Conservation (phyloP, 257 asterid species). For the Echites panduratus region DNA sequence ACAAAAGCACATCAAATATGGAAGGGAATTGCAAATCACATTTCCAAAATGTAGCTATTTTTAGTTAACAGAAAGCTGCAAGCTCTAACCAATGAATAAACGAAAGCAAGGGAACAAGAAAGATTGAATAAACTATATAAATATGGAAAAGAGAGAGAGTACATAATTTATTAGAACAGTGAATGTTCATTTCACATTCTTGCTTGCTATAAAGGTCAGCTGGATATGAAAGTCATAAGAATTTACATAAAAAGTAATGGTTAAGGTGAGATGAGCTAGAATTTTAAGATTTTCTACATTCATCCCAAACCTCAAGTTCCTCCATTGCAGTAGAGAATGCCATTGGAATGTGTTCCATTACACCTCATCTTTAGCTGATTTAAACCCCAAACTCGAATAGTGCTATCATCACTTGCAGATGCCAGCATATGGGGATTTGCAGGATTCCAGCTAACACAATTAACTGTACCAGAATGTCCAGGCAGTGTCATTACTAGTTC, state of each 20-base stretch:
- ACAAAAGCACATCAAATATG: not conserved
- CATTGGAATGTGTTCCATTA: conserved; percentile 48
- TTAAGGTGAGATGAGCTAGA: conserved; percentile 24
- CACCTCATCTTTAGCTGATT: conserved; percentile 40
- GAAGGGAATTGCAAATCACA: not conserved
- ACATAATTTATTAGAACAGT: conserved; percentile 28
- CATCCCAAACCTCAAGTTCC: conserved; percentile 39
- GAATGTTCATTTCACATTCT: conserved; percentile 45
- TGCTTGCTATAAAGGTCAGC: conserved; percentile 26
- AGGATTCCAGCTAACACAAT: conserved; percentile 93
- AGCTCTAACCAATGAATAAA: not conserved
- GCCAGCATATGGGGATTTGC: conserved; percentile 78
- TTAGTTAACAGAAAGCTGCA: not conserved
- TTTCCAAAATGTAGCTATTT: not conserved
- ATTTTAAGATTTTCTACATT: conserved; percentile 7
- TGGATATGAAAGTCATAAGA: conserved; percentile 35
- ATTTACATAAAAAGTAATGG: conserved; percentile 50
- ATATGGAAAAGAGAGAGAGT: conserved; percentile 10
- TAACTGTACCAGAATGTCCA: conserved; percentile 78
- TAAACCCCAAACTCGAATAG: conserved; percentile 87
- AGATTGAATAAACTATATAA: not conserved
- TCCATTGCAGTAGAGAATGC: conserved; percentile 64
- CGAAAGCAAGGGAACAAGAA: not conserved
- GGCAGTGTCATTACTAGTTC: conserved; percentile 53
- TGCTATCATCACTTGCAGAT: conserved; percentile 86